phyloP scores from a whole-genome alignment of 441 rosid genomes.

The Euphorbia celastroides region DNA sequence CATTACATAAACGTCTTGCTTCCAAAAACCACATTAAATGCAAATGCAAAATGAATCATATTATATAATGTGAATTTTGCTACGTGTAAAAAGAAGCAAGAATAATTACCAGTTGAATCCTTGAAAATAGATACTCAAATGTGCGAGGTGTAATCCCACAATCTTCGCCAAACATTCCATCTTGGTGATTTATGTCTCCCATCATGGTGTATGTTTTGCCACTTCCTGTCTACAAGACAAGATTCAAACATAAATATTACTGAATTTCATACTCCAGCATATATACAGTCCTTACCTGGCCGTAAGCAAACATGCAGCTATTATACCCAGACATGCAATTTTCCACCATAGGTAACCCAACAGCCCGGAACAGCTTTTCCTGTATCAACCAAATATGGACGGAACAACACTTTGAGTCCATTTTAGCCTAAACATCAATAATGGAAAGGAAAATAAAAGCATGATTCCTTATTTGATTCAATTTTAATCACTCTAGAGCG shows the following conservation, averaged over 20 bases:
- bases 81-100: not conserved
- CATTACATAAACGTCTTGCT: constrained; percentile 11
- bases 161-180: constrained; percentile 48
- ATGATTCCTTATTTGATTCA: not conserved
- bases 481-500: not conserved
- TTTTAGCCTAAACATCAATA: not conserved
- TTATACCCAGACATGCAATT: constrained; percentile 94
- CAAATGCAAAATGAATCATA: not conserved
- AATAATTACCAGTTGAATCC: constrained; percentile 56
- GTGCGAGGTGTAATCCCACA: constrained; percentile 90
- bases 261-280: not conserved
- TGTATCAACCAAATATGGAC: constrained; percentile 20
- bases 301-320: constrained; percentile 92
- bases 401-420: constrained; percentile 4
- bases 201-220: constrained; percentile 97
- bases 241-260: constrained; percentile 2
- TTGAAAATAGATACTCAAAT: constrained; percentile 71
- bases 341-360: constrained; percentile 95
- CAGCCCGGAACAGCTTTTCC: constrained; percentile 74
- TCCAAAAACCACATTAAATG: not conserved
- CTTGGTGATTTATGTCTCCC: constrained; percentile 70
- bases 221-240: constrained; percentile 80
- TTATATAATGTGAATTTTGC: not conserved
- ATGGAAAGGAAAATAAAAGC: not conserved
- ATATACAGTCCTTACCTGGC: constrained; percentile 54